phyloP scores from a whole-genome alignment of 768 basidiomycete species.

The Lactifluus pinguis region DNA sequence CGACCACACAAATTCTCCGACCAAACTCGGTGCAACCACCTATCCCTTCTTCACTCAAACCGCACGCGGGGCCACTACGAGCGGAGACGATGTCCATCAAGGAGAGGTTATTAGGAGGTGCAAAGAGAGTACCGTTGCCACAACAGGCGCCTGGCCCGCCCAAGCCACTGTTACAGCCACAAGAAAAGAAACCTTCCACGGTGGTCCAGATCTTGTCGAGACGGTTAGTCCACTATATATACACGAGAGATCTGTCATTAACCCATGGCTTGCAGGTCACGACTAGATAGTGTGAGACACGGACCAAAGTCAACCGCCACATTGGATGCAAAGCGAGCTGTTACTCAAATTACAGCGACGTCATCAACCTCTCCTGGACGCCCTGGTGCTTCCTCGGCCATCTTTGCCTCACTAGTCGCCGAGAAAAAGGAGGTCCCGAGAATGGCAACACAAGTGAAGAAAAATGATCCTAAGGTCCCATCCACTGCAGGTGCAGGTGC shows the following conservation, averaged over 20 bases:
- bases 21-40: slow-evolving; percentile 3
- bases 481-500: neutral
- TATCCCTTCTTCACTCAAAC: neutral
- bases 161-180: neutral
- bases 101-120: slow-evolving; percentile 10
- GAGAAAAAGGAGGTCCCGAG: neutral
- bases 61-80: neutral
- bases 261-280: neutral
- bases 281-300: slow-evolving; percentile 11
- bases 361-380: neutral
- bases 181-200: neutral
- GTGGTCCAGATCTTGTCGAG: neutral
- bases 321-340: slow-evolving; percentile 6
- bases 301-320: slow-evolving; percentile 6
- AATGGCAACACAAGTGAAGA: neutral
- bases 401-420: neutral
- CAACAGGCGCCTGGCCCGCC: neutral
- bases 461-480: neutral
- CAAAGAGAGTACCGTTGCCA: slow-evolving; percentile 10
- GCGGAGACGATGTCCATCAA: slow-evolving; percentile 4
- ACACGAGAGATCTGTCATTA: neutral
- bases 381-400: neutral
- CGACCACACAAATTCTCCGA: slow-evolving; percentile 6
- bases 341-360: neutral
- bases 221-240: neutral